Conservation (phyloP, 139 green algal genomes). For the Chlorella sp. region DNA sequence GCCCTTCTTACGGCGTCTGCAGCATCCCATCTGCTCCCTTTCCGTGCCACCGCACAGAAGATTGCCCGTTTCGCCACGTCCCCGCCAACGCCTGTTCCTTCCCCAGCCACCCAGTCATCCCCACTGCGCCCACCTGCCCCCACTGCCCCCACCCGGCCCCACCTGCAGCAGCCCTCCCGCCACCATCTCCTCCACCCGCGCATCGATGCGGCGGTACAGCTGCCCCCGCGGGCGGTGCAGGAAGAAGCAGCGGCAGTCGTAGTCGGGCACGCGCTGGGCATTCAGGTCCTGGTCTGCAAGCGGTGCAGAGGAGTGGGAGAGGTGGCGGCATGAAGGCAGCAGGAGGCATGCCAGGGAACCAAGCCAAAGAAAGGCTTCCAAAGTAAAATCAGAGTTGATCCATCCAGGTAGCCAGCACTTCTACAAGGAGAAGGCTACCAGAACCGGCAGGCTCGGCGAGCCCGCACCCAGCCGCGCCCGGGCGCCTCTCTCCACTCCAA, state of each 20-base stretch:
- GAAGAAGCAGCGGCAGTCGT: conserved; percentile 85
- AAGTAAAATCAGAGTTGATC: too few relatives aligned
- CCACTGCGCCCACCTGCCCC: neutral
- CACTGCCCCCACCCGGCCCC: neutral
- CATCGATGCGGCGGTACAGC: conserved; percentile 82
- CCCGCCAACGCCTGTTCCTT: neutral
- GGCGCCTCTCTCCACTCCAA: neutral
- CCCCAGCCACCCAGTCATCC: neutral
- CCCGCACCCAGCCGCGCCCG: neutral
- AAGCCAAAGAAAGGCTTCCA: too few relatives aligned
- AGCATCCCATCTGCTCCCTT: neutral
- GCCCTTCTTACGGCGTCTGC: too few relatives aligned
- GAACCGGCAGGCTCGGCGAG: neutral
- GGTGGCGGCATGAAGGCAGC: neutral
- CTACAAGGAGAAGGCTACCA: neutral
- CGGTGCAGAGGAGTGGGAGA: neutral
- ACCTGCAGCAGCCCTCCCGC: conserved; percentile 51
- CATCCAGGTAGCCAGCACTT: neutral
- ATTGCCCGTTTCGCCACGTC: too few relatives aligned
- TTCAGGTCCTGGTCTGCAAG: conserved; percentile 47
- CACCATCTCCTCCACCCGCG: conserved; percentile 86
- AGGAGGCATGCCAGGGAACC: too few relatives aligned
- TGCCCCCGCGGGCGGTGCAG: conserved; percentile 71
- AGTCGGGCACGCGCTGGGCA: conserved; percentile 50
- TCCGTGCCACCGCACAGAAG: neutral